These are phyloP conservation scores for Polyporus arcularius DNA, from an alignment of 768 basidiomycete genomes.

Conservation along the genomic window DNA sequence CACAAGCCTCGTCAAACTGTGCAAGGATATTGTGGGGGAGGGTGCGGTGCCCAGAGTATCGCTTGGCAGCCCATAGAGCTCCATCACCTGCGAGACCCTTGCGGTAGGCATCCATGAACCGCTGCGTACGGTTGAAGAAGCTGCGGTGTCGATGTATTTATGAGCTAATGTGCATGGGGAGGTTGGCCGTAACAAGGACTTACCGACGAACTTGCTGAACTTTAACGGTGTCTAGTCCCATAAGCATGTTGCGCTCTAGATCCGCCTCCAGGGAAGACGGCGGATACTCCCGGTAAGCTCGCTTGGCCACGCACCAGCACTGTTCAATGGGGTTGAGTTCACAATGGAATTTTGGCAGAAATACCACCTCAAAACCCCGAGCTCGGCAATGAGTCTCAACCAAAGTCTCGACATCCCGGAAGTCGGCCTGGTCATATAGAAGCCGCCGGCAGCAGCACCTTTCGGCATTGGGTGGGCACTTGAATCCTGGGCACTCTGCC, in stretches of 20 bases:
- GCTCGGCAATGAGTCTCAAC: constrained; percentile 31
- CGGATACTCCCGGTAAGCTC: constrained; percentile 28
- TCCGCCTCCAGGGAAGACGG: constrained; percentile 33
- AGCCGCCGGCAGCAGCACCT: constrained; percentile 37
- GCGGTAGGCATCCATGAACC: constrained; percentile 5
- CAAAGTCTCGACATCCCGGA: constrained; percentile 33
- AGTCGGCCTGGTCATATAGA: constrained; percentile 45
- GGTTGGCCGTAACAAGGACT: too few species aligned
- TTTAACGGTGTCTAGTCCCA: constrained; percentile 31
- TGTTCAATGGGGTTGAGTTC: constrained; percentile 42
- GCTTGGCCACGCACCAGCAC: constrained; percentile 40
- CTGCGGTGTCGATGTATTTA: background rate
- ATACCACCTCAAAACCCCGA: constrained; percentile 33
- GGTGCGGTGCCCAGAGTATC: constrained; percentile 3
- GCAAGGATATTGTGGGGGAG: background rate
- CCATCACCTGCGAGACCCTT: background rate
- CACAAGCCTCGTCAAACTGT: background rate
- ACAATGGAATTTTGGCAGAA: constrained; percentile 43
- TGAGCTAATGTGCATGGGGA: too few species aligned
- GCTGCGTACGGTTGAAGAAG: background rate
- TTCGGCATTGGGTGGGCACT: constrained; percentile 25
- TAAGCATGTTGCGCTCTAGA: constrained; percentile 34
- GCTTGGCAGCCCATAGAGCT: constrained; percentile 8
- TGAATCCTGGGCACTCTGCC: constrained; percentile 35
- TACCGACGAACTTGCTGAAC: background rate